Percentiles rank a stretch among this genome's conserved stretches.
Conservation (phyloP, 2,329 filamentous ascomycete species). For the Sarocladium brachiariae region DNA sequence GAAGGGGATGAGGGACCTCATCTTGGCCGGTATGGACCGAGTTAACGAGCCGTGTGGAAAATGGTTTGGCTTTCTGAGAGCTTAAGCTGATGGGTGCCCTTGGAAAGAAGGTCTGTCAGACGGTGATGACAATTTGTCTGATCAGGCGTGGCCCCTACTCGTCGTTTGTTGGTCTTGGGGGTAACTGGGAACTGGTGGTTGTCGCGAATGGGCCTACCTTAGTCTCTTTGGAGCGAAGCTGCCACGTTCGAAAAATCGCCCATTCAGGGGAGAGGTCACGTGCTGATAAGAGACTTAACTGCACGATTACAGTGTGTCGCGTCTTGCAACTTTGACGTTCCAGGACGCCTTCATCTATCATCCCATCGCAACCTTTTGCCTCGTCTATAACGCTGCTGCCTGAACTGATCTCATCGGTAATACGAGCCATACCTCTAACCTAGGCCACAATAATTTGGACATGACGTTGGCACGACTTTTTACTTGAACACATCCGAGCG, state of each 20-base stretch:
- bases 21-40: no score
- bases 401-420: not conserved
- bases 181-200: not conserved
- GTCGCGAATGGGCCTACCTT: constrained; percentile 9
- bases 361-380: not conserved
- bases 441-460: not conserved
- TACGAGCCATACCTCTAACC: not conserved
- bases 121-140: not conserved
- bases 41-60: no score
- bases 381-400: not conserved
- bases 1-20: constrained; percentile 57
- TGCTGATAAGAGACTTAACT: constrained; percentile 16
- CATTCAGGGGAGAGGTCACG: constrained; percentile 29
- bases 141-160: constrained; percentile 4
- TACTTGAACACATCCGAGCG: not conserved
- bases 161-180: not conserved
- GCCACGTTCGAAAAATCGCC: constrained; percentile 43
- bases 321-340: not conserved
- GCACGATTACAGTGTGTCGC: not conserved
- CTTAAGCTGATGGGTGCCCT: not conserved
- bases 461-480: not conserved
- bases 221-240: constrained; percentile 29
- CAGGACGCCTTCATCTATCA: not conserved
- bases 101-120: not conserved
- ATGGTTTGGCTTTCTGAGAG: no score